These are phyloP conservation scores for Xerocomus brunneocitrinus DNA, from an alignment of 768 basidiomycete species.

Conservation along the genomic window DNA sequence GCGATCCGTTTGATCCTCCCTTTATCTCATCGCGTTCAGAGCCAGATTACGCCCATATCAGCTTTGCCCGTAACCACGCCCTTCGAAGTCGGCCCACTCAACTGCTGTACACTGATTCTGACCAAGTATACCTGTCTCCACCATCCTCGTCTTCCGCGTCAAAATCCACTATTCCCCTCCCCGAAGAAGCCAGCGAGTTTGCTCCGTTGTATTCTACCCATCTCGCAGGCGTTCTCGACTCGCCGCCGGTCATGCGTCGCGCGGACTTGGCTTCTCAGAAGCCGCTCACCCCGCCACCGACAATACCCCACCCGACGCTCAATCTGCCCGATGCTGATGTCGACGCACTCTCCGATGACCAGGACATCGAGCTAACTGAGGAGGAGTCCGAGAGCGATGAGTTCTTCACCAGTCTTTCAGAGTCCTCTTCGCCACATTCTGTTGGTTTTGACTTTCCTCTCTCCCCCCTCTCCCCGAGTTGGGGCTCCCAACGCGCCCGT, in stretches of 20 bases:
- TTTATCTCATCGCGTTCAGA: conserved; percentile 19
- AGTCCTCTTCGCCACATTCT: conserved; percentile 14
- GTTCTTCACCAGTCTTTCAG: conserved; percentile 8
- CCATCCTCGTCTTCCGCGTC: conserved; percentile 25
- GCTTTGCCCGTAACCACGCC: conserved; percentile 15
- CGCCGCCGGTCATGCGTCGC: conserved; percentile 32
- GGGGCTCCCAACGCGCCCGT: conserved; percentile 19
- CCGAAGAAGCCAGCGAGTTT: conserved; percentile 23
- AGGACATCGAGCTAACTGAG: conserved; percentile 12
- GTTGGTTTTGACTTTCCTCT: conserved; percentile 18
- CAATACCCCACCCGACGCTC: conserved; percentile 34
- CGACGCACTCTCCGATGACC: conserved; percentile 14
- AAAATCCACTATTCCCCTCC: conserved; percentile 22
- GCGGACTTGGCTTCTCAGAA: conserved; percentile 26
- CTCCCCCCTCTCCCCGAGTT: conserved; percentile 36
- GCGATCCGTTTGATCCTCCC: conserved; percentile 22
- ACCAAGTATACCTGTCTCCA: conserved; percentile 27
- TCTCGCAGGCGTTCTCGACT: conserved; percentile 32
- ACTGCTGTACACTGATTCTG: conserved; percentile 17
- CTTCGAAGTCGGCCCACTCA: conserved; percentile 7
- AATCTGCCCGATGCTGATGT: conserved; percentile 35
- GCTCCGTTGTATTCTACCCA: conserved; percentile 22
- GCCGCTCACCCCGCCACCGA: conserved; percentile 42
- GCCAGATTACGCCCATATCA: conserved; percentile 12
- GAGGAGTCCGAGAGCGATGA: conserved; percentile 21